phyloP scores from a whole-genome alignment of 2,329 filamentous ascomycete genomes.

The Xylaria sp. region DNA sequence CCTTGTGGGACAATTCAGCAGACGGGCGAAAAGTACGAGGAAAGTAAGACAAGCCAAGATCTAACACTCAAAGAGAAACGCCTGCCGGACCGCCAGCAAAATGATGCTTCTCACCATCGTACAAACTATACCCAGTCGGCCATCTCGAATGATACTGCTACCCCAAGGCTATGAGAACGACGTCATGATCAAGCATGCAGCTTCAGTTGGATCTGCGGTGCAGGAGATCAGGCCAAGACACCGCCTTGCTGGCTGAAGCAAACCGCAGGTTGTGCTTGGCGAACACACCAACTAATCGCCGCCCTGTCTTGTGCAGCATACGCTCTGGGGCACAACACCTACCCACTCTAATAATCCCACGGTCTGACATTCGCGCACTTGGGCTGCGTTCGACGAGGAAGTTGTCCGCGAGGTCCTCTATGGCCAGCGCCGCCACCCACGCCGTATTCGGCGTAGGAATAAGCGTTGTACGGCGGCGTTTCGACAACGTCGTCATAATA shows the following conservation, averaged over 20 bases:
- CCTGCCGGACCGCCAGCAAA: background rate
- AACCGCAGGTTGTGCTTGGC: background rate
- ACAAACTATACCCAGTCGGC: background rate
- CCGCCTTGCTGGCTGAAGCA: background rate
- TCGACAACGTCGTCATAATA: conserved; percentile 14
- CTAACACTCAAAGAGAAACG: background rate
- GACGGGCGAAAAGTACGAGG: background rate
- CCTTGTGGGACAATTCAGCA: background rate
- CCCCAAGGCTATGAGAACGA: too few species aligned
- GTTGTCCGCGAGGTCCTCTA: background rate
- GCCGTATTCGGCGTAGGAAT: conserved; percentile 12
- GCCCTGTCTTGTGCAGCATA: background rate
- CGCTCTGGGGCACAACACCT: too few species aligned
- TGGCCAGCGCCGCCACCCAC: background rate
- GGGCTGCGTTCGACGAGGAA: background rate
- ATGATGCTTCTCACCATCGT: background rate
- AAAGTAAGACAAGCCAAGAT: conserved; percentile 7
- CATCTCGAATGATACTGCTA: background rate
- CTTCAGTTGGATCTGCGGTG: conserved; percentile 1
- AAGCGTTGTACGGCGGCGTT: background rate
- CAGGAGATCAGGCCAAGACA: background rate
- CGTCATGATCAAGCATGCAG: too few species aligned
- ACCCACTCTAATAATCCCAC: conserved; percentile 7
- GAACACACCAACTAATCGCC: background rate
- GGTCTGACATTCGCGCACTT: conserved; percentile 3